Evolutionary conservation across 2,329 filamentous ascomycete species (phyloP).

Genomic region (Ploettnerulaceae sp.): DNA sequence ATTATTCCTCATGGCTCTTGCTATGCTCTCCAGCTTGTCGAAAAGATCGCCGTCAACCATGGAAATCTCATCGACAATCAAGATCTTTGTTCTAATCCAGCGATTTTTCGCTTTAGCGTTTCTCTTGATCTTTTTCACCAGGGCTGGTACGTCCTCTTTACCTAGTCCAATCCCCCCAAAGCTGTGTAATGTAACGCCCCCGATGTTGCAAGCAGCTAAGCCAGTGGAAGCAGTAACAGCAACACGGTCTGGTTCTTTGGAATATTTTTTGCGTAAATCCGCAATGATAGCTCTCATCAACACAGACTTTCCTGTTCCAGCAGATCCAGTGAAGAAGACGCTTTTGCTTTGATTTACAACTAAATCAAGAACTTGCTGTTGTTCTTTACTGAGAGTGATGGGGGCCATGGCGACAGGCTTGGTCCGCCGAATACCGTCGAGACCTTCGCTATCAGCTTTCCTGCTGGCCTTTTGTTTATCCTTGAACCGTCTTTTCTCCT

Average conservation of each 20-base stretch:
- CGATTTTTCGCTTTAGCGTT: conserved; percentile 84
- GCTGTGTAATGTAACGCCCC: conserved; percentile 91
- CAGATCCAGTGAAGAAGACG: conserved; percentile 96
- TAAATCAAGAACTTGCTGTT: conserved; percentile 75
- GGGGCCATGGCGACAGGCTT: conserved; percentile 35
- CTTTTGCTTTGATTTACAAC: conserved; percentile 78
- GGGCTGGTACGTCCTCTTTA: conserved; percentile 74
- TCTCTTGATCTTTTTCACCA: conserved; percentile 85
- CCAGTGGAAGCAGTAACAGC: conserved; percentile 95
- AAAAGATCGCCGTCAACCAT: conserved; percentile 98
- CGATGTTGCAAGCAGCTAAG: conserved; percentile 92
- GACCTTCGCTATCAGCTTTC: conserved; percentile 40
- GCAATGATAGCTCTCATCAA: conserved; percentile 88
- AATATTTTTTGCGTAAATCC: conserved; percentile 71
- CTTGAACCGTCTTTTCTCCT: conserved; percentile 72
- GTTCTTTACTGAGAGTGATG: conserved; percentile 69
- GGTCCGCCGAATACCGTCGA: conserved; percentile 38
- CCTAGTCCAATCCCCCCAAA: conserved; percentile 94
- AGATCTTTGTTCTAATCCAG: conserved; percentile 82
- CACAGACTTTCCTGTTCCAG: conserved; percentile 95
- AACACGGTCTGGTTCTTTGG: conserved; percentile 72
- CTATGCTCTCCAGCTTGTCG: conserved; percentile 89
- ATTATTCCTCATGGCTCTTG: conserved; percentile 80
- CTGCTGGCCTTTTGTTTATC: conserved; percentile 50
- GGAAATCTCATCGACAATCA: conserved; percentile 92